Conservation (phyloP, 2,329 filamentous ascomycete genomes). For the Alternaria sp. region DNA sequence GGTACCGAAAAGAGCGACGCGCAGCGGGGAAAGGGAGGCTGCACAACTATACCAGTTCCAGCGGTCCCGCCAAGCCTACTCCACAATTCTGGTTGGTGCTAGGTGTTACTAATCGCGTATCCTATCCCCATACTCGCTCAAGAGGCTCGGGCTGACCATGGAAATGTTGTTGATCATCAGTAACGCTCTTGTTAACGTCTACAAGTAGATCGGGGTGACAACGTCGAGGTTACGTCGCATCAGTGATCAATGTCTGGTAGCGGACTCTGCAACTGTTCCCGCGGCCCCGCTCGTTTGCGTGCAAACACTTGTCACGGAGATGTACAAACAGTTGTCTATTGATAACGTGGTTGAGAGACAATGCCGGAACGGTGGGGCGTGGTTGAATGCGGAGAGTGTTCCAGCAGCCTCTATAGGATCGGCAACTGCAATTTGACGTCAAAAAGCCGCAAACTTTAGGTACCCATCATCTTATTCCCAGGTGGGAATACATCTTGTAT, state of each 20-base stretch:
- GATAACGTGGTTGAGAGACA: neutral
- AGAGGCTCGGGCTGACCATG: neutral
- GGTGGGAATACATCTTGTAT: neutral
- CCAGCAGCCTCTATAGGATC: constrained; percentile 2
- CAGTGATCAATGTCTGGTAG: neutral
- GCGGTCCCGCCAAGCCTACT: neutral
- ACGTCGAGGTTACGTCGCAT: neutral
- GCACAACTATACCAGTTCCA: constrained; percentile 5
- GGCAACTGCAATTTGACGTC: constrained; percentile 6
- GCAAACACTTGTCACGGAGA: neutral
- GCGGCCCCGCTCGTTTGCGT: neutral
- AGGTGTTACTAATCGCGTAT: neutral
- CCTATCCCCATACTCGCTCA: neutral
- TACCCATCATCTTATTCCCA: neutral
- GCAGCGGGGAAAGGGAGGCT: constrained; percentile 13
- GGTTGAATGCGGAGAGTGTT: constrained; percentile 6
- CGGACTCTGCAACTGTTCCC: neutral
- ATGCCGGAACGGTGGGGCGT: neutral
- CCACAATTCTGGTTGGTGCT: constrained; percentile 3
- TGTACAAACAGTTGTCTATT: neutral
- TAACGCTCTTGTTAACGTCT: neutral
- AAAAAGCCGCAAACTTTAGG: constrained; percentile 4
- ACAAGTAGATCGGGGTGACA: neutral
- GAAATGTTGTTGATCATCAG: neutral
- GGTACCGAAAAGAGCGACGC: constrained; percentile 10